Evolutionary conservation across 75 land plant species (phyloP).

Genomic region (Cupressus sempervirens): DNA sequence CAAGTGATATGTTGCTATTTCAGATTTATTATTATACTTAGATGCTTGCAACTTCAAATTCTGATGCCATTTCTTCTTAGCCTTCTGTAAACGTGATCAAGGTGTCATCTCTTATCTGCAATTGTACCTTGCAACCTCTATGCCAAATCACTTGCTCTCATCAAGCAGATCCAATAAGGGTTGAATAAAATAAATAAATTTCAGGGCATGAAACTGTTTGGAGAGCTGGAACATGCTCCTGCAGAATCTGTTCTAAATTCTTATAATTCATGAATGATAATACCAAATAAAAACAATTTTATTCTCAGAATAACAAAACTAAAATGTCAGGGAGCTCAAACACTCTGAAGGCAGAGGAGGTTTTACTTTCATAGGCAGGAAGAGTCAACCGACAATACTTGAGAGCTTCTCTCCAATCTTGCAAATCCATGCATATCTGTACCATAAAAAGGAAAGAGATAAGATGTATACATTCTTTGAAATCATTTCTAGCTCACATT

Average conservation of each 20-base stretch:
- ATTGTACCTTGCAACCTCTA: no score
- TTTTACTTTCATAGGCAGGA: constrained; percentile 70
- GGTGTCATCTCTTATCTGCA: no score
- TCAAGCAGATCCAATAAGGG: no score
- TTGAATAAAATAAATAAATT: no score
- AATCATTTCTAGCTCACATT: not conserved
- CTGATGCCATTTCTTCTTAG: no score
- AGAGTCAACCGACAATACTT: constrained; percentile 60
- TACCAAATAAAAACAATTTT: not conserved
- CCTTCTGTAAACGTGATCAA: no score
- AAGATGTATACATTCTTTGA: not conserved
- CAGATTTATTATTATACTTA: no score
- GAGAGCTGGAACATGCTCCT: not conserved
- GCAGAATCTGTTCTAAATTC: not conserved
- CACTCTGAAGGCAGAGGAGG: not conserved
- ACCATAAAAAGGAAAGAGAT: not conserved
- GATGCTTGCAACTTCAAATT: no score
- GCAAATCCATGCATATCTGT: constrained; percentile 64
- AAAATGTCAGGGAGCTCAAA: not conserved
- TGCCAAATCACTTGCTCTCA: no score
- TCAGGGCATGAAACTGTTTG: not conserved
- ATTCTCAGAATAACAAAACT: not conserved
- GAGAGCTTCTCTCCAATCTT: constrained; percentile 67
- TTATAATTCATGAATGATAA: not conserved
- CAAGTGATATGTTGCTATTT: no score